Conservation (phyloP, 306 rosid genomes). For the Fragaria ananassa region DNA sequence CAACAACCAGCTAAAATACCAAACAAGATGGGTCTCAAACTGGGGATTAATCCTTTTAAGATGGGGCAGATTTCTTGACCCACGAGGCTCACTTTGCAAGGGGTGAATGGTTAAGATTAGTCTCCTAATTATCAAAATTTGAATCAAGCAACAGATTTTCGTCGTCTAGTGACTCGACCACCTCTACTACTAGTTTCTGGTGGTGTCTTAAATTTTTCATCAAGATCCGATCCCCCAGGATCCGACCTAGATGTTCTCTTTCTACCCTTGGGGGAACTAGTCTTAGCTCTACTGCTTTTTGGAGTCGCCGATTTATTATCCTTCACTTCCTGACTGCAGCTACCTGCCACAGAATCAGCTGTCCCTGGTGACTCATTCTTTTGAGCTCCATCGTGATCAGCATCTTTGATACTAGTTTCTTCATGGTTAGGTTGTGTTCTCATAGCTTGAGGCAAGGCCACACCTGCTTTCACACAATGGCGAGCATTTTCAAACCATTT, state of each 20-base stretch:
- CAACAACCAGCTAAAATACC: conserved; percentile 11
- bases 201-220: conserved; percentile 16
- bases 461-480: conserved; percentile 32
- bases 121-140: conserved; percentile 27
- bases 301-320: conserved; percentile 20
- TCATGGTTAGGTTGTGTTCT: conserved; percentile 19
- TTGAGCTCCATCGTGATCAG: conserved; percentile 21
- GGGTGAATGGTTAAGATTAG: conserved; percentile 25
- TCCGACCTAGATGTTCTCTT: conserved; percentile 63
- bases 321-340: conserved; percentile 25
- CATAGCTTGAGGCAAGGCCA: conserved; percentile 23
- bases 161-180: conserved; percentile 43
- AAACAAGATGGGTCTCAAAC: conserved; percentile 21
- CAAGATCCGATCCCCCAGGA: conserved; percentile 31
- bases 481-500: conserved; percentile 92
- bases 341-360: conserved; percentile 11
- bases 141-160: conserved; percentile 38
- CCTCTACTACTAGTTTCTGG: conserved; percentile 26
- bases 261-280: conserved; percentile 36
- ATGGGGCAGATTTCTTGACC: conserved; percentile 15
- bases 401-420: conserved; percentile 5
- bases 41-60: conserved; percentile 15
- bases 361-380: conserved; percentile 23
- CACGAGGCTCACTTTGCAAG: conserved; percentile 28
- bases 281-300: conserved; percentile 31